phyloP scores from a whole-genome alignment of 257 asterid genomes.

The Fraxinus cuspidata region DNA sequence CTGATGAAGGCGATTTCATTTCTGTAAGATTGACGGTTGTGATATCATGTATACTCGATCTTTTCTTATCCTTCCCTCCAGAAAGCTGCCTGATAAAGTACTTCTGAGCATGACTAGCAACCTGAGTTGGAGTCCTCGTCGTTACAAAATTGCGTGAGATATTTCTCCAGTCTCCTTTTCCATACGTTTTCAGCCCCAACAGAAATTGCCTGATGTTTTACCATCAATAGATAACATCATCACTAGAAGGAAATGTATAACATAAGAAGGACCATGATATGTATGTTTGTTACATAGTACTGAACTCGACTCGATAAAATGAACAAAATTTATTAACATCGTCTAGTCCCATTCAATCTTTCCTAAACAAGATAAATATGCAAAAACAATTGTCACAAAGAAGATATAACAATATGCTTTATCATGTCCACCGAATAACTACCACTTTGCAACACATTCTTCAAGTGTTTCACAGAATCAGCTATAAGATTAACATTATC shows the following conservation, averaged over 20 bases:
- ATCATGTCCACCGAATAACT: too few species aligned
- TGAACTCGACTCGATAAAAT: not conserved
- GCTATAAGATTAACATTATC: not conserved
- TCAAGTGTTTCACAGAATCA: too few species aligned
- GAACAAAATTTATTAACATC: too few species aligned
- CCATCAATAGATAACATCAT: conserved; percentile 9
- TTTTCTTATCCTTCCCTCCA: conserved; percentile 82
- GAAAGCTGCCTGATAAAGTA: conserved; percentile 85
- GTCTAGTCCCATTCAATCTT: too few species aligned
- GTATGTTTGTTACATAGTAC: not conserved
- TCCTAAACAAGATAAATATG: not conserved
- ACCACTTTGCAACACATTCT: too few species aligned
- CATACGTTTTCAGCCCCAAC: conserved; percentile 85
- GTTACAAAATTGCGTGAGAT: conserved; percentile 82
- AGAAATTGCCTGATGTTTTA: conserved; percentile 62
- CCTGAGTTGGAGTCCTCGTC: conserved; percentile 88
- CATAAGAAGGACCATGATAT: not conserved
- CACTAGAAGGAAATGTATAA: not conserved
- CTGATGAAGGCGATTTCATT: conserved; percentile 25
- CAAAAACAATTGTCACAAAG: too few species aligned
- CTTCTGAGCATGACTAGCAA: conserved; percentile 95
- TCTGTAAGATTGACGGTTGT: conserved; percentile 62
- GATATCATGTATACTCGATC: conserved; percentile 91
- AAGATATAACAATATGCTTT: too few species aligned
- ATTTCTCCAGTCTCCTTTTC: conserved; percentile 94